Base-by-base conservation (phyloP, 2,329 filamentous ascomycete species). In the Colletotrichum lini region DNA sequence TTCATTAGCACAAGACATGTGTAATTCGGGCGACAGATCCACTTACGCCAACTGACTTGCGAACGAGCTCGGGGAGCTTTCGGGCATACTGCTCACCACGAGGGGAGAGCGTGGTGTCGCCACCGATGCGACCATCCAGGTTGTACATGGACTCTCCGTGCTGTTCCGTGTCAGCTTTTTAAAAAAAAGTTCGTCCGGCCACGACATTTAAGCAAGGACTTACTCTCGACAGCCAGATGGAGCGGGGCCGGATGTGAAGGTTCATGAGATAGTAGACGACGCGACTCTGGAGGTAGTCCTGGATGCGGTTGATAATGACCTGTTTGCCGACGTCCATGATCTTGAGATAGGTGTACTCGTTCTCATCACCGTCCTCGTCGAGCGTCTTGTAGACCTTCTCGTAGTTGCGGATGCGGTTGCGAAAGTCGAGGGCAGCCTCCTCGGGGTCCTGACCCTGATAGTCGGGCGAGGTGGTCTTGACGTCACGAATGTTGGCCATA, bases 181-280 rank as follows among this genome's bases (percentile, higher is more conserved):
- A 26, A 26, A 8, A 38, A 35, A 35, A 7, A 50, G 30, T 38
- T 38, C 35, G 15, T 7, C 16, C 3, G 2, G 16, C 13, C 2
- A 38, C 13, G 5, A 3, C 0, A 15, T 40, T n/a, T 30, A 1
- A 54, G 23, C 38, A 50, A 40, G 44, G 16, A 88, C 91, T 82
- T 86, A 96, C 94, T 74, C 96, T 88, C 75, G 96, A 98, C 62
- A 99, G 85, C 96, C 96, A 99, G 75, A 99, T 97, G 4, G 95
- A 97, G 67, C 96, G 91, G 21, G 96, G 96, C 74, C 96, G 96
- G 81, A 99, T 99, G 83, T 99, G 96, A 49, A 99, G 87, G 80
- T 98, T 99, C 92, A 98, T 98, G 70, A 98, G 90, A 80, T 98
- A 99, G 83, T 99, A 99, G 56, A 99, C 96, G 54, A 99, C 92